phyloP scores from a whole-genome alignment of 2,329 filamentous ascomycete species.

The Ceratocystis huliohia region DNA sequence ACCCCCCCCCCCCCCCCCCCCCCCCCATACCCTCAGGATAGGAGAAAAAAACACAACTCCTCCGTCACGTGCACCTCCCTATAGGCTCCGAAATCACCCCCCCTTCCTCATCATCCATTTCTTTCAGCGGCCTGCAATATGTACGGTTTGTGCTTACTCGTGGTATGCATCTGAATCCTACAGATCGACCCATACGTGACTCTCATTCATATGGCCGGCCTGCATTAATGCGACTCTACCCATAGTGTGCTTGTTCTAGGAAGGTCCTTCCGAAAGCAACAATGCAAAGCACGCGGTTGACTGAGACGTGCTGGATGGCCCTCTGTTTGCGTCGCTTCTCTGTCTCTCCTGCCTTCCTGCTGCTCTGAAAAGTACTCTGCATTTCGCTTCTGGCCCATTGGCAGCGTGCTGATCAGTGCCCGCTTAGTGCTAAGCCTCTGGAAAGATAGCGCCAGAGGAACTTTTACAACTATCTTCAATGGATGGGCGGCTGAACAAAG shows the following conservation, averaged over 20 bases:
- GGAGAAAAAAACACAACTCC: no score
- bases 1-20: no score
- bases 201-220: not conserved
- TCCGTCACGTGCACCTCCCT: no score
- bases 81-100: no score
- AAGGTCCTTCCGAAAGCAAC: not conserved
- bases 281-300: not conserved
- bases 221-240: not conserved
- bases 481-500: not conserved
- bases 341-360: no score
- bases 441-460: not conserved
- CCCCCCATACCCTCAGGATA: no score
- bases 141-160: no score
- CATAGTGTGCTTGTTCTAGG: not conserved
- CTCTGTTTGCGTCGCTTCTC: not conserved
- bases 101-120: no score
- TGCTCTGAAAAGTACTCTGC: not conserved
- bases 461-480: not conserved
- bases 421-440: not conserved
- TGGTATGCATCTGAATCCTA: not conserved
- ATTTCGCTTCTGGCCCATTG: not conserved
- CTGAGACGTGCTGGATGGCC: not conserved
- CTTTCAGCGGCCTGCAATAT: no score
- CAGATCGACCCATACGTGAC: not conserved
- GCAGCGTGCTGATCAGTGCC: not conserved